These are phyloP conservation scores for Stagonosporopsis tanaceti DNA, from an alignment of 2,329 filamentous ascomycete genomes.

Conservation along the genomic window DNA sequence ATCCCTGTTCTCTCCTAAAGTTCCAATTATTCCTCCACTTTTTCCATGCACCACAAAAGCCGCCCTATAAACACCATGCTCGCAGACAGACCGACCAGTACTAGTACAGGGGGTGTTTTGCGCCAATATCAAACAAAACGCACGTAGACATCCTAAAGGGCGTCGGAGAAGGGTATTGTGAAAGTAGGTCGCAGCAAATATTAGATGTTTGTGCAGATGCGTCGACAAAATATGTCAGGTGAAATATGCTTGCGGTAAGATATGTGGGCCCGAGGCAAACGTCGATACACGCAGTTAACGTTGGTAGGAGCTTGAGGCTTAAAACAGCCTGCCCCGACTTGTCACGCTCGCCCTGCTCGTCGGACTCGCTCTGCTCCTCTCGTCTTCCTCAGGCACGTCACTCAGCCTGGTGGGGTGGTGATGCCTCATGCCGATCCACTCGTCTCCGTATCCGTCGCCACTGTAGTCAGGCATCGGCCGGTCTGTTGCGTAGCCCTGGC, in stretches of 20 bases:
- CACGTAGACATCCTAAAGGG: constrained; percentile 6
- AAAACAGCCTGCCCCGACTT: constrained; percentile 34
- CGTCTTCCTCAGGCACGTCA: constrained; percentile 52
- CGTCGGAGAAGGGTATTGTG: constrained; percentile 16
- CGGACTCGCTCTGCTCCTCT: constrained; percentile 48
- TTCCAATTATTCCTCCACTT: constrained; percentile 2
- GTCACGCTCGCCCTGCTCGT: constrained; percentile 47
- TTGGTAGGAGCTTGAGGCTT: background rate
- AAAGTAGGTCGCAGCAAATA: constrained; percentile 8
- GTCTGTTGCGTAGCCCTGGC: constrained; percentile 31
- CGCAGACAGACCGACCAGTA: constrained; percentile 11
- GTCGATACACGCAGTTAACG: background rate
- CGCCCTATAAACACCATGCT: constrained; percentile 3
- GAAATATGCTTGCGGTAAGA: constrained; percentile 14
- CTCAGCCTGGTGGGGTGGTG: constrained; percentile 51
- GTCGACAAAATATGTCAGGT: background rate
- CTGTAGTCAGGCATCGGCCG: constrained; percentile 42
- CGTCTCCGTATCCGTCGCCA: constrained; percentile 47
- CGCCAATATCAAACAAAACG: constrained; percentile 12
- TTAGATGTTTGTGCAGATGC: constrained; percentile 10
- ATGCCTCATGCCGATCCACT: constrained; percentile 50
- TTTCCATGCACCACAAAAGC: background rate
- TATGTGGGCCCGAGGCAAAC: background rate
- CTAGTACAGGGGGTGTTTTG: constrained; percentile 15
- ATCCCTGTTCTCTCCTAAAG: background rate